phyloP scores from a whole-genome alignment of 2,329 filamentous ascomycete genomes.

The Penicillium decumbens region DNA sequence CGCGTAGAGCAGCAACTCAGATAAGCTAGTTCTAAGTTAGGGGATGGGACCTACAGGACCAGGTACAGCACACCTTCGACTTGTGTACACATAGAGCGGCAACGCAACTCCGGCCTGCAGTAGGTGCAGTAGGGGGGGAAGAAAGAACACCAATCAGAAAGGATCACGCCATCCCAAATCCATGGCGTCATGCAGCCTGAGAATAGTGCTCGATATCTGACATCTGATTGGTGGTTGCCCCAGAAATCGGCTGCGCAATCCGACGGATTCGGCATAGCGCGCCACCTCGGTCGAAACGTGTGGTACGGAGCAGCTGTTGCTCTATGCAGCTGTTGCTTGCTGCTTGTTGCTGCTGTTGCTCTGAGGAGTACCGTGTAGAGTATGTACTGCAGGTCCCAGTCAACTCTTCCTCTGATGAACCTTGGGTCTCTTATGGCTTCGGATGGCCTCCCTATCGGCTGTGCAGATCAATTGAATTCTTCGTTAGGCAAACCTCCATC shows the following conservation, averaged over 20 bases:
- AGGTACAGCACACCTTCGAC: background rate
- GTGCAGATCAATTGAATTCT: background rate
- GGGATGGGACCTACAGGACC: background rate
- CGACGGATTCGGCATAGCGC: conserved; percentile 25
- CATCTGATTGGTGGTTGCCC: conserved; percentile 22
- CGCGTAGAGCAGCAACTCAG: background rate
- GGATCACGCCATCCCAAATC: conserved; percentile 25
- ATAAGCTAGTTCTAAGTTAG: background rate
- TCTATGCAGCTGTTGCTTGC: background rate
- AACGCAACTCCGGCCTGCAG: conserved; percentile 21
- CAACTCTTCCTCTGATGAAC: background rate
- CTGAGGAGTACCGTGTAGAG: background rate
- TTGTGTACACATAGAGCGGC: conserved; percentile 1
- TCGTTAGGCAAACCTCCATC: background rate
- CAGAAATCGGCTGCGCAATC: conserved; percentile 25
- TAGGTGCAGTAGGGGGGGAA: conserved; percentile 1
- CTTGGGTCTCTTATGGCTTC: background rate
- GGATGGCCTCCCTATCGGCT: background rate
- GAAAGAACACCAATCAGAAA: conserved; percentile 16
- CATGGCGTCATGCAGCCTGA: conserved; percentile 34
- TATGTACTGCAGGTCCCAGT: background rate
- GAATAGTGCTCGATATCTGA: conserved; percentile 26
- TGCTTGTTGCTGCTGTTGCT: background rate
- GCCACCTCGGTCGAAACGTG: conserved; percentile 23
- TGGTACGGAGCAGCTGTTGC: conserved; percentile 6